Base-by-base conservation (phyloP, 2,329 filamentous ascomycete species). In the Epichloe bromicola region DNA sequence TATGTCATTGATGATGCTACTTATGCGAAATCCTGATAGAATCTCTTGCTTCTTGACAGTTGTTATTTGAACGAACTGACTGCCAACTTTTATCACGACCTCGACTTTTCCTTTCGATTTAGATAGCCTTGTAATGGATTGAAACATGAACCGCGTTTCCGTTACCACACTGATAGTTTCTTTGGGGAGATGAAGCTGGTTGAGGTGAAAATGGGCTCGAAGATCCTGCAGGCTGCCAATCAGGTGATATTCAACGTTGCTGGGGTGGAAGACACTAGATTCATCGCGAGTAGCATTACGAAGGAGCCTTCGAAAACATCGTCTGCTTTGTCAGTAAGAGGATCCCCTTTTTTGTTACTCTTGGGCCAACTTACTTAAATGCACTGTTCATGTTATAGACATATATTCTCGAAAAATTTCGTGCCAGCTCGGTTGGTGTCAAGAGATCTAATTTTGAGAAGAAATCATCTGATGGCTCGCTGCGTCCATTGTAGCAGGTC, bases 311-410 rank as follows among this genome's bases (percentile, higher is more conserved):
- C 82, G 74, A 58, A 85, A 79, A 57, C 80, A 85, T 71, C 83
- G 82, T 55, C 66, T 68, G 38, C 1, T 26, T 36, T 19, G 11
- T 19, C 6, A n/a, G 42, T 51, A 20, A 38, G 5, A 50, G 20
- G 2, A 48, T 50, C 23, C 17, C 7, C 11, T 0, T 26, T 14
- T 5, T 23, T 36, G 12, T 4, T 23, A 8, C 20, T 36, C 20
- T 15, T 7, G 5, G 19, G 15, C 2, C 5, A 36, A 51, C 69
- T 55, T 66, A 78, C 75, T 78, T 75, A 63, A 83, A 85, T 11
- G 80, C 76, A 59, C 78, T 84, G 58, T 86, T 86, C 81, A 85
- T 85, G 60, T 86, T 86, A 65, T 86, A 85, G 15, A 86, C 72
- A 56, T 85, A 86, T 40, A 84, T 73, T 38, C 80, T 73, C 1